Conservation (phyloP, 2,329 filamentous ascomycete species). For the Phyllosticta citribraziliensis region DNA sequence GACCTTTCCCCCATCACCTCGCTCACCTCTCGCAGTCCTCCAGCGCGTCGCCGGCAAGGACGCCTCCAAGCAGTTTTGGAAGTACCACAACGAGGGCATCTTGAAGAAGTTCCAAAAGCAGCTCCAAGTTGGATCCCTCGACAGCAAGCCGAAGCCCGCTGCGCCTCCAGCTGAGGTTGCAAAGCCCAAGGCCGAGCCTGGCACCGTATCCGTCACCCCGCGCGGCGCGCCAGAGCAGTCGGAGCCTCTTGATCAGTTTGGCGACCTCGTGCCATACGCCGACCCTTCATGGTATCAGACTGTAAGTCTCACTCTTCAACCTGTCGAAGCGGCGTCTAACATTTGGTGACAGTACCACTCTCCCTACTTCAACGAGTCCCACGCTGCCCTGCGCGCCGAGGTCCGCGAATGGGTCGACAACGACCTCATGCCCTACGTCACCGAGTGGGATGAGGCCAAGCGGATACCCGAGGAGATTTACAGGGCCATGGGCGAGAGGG, state of each 20-base stretch:
- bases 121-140: slow-evolving; percentile 61
- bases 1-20: background rate
- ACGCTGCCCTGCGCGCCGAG: slow-evolving; percentile 83
- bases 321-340: background rate
- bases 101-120: slow-evolving; percentile 53
- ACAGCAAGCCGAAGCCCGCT: slow-evolving; percentile 53
- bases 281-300: slow-evolving; percentile 94
- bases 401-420: slow-evolving; percentile 84
- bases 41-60: slow-evolving; percentile 57
- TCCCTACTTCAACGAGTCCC: slow-evolving; percentile 90
- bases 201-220: slow-evolving; percentile 34
- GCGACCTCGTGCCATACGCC: slow-evolving; percentile 78
- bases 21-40: slow-evolving; percentile 40
- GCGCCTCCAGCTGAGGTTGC: slow-evolving; percentile 36
- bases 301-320: slow-evolving; percentile 43
- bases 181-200: slow-evolving; percentile 51
- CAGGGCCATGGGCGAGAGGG: slow-evolving; percentile 87
- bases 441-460: slow-evolving; percentile 95
- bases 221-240: slow-evolving; percentile 39
- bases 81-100: slow-evolving; percentile 52
- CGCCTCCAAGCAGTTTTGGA: slow-evolving; percentile 60
- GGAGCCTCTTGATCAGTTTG: slow-evolving; percentile 66
- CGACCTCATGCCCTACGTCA: slow-evolving; percentile 82
- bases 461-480: slow-evolving; percentile 82
- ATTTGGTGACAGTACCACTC: slow-evolving; percentile 64